Percentiles rank a stretch among this genome's conserved stretches.
phyloP scores from a whole-genome alignment of 2,329 filamentous ascomycete genomes.

The Truncatella angustata region DNA sequence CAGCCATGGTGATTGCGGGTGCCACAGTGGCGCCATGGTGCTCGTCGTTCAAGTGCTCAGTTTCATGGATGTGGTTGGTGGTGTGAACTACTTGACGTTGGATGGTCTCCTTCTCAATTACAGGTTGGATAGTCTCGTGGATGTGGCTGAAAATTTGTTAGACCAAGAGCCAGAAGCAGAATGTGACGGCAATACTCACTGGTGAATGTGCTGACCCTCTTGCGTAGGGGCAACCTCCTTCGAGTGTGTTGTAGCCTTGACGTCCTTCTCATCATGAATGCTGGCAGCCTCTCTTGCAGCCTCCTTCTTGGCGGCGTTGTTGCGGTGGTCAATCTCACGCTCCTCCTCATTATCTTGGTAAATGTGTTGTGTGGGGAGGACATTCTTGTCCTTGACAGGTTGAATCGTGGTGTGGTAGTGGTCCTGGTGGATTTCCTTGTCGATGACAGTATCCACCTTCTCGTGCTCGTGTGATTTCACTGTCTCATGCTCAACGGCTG shows the following conservation, averaged over 20 bases:
- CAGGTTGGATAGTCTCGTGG: constrained; percentile 5
- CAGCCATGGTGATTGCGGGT: neutral
- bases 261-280: neutral
- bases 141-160: neutral
- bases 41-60: neutral
- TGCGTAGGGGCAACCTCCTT: neutral
- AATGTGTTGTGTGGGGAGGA: neutral
- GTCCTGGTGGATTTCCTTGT: constrained; percentile 8
- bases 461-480: constrained; percentile 4
- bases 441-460: constrained; percentile 1
- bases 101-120: constrained; percentile 2
- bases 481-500: constrained; percentile 2
- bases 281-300: neutral
- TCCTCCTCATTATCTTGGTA: constrained; percentile 1
- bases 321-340: constrained; percentile 1
- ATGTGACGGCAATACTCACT: neutral
- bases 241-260: neutral
- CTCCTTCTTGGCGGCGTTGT: neutral
- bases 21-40: neutral
- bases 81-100: constrained; percentile 1
- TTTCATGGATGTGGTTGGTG: neutral
- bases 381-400: constrained; percentile 6
- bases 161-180: neutral
- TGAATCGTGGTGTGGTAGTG: constrained; percentile 2
- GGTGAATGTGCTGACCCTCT: constrained; percentile 2